phyloP scores from a whole-genome alignment of 2,329 filamentous ascomycete species.

The Aspergillus felis region DNA sequence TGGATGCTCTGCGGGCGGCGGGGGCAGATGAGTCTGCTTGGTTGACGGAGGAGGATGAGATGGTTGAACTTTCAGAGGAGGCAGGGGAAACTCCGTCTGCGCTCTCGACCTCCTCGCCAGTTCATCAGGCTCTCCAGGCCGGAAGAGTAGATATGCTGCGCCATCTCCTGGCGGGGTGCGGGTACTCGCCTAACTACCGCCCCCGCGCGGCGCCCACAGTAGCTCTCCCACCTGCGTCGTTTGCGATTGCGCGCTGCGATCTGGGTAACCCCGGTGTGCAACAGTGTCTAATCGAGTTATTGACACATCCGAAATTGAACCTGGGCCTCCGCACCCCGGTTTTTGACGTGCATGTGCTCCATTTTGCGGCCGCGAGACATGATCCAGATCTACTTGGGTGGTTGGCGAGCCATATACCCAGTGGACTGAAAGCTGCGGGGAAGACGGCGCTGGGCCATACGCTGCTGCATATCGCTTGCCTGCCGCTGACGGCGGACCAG shows the following conservation, averaged over 20 bases:
- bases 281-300: not conserved
- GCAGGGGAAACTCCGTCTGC: not conserved
- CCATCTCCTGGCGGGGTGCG: not conserved
- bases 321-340: not conserved
- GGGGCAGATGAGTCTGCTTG: constrained; percentile 1
- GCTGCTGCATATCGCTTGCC: not conserved
- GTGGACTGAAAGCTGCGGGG: not conserved
- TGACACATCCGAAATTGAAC: not conserved
- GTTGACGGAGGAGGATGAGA: not conserved
- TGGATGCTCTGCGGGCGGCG: not conserved
- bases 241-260: constrained; percentile 1
- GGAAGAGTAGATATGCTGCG: not conserved
- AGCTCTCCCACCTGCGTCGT: constrained; percentile 1
- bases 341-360: not conserved
- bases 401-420: not conserved
- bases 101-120: not conserved
- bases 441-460: not conserved
- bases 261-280: not conserved
- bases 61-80: too few relatives aligned
- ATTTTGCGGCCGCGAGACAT: not conserved
- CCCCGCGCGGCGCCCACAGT: not conserved
- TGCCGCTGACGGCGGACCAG: not conserved
- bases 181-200: not conserved
- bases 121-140: not conserved
- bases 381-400: not conserved